These are phyloP conservation scores for Sarocladiaceae sp. DNA, from an alignment of 2,329 filamentous ascomycete species.

Conservation along the genomic window DNA sequence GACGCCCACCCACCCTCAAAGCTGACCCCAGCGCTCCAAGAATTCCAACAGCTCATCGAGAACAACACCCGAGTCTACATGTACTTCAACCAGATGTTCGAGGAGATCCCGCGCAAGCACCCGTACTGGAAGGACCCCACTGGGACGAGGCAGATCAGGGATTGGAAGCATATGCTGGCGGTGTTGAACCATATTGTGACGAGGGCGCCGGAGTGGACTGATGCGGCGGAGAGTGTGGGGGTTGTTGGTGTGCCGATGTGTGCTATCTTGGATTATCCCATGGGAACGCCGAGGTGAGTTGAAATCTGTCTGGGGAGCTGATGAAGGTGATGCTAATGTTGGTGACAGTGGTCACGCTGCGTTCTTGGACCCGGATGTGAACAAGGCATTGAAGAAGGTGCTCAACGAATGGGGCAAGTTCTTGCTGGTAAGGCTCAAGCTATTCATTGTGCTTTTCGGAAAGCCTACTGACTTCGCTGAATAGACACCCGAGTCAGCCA, in stretches of 20 bases:
- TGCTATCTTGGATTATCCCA: conserved; percentile 52
- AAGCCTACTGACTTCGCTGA: not conserved
- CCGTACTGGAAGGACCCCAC: conserved; percentile 60
- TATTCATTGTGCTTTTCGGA: not conserved
- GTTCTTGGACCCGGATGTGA: conserved; percentile 52
- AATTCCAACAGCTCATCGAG: conserved; percentile 66
- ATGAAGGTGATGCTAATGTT: not conserved
- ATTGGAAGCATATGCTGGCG: conserved; percentile 63
- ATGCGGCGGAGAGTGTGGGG: conserved; percentile 45
- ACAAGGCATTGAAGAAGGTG: conserved; percentile 48
- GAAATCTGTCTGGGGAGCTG: conserved; percentile 3
- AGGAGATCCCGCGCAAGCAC: conserved; percentile 57
- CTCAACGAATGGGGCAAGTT: conserved; percentile 55
- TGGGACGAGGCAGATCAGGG: conserved; percentile 57
- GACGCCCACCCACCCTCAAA: conserved; percentile 42
- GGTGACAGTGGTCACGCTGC: conserved; percentile 43
- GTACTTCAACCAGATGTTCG: conserved; percentile 65
- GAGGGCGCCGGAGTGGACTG: conserved; percentile 48
- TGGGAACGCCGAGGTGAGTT: conserved; percentile 46
- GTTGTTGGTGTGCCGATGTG: conserved; percentile 52
- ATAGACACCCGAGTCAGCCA: conserved; percentile 48
- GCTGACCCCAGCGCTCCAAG: conserved; percentile 56
- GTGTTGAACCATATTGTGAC: conserved; percentile 59
- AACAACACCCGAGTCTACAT: conserved; percentile 59
- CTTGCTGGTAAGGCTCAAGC: conserved; percentile 32